These are phyloP conservation scores for Saprolegnia diclina DNA, from an alignment of 352 stramenopile species.

Conservation along the genomic window DNA sequence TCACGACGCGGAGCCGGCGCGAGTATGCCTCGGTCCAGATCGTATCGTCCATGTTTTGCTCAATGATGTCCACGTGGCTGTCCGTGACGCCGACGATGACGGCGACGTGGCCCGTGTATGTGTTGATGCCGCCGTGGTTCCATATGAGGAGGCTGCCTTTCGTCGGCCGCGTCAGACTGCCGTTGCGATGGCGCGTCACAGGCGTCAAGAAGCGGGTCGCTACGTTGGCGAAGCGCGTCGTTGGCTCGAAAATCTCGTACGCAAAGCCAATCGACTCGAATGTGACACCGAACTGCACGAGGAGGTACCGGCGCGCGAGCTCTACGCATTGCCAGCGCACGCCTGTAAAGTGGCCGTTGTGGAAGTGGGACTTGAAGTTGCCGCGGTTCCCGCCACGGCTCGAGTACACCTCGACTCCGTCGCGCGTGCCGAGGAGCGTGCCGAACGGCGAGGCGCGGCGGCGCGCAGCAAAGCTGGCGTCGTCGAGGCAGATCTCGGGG, in stretches of 20 bases:
- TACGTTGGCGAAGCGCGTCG: background rate
- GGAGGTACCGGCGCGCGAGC: constrained; percentile 15
- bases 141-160: constrained; percentile 20
- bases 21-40: constrained; percentile 16
- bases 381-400: background rate
- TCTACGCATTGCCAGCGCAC: constrained; percentile 26
- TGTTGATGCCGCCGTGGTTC: constrained; percentile 1
- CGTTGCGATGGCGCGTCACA: background rate
- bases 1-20: background rate
- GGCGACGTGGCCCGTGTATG: constrained; percentile 20
- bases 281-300: background rate
- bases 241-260: constrained; percentile 13
- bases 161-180: background rate
- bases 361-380: background rate
- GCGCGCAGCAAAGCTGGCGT: background rate
- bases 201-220: background rate
- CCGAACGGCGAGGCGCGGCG: background rate
- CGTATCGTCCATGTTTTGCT: constrained; percentile 20
- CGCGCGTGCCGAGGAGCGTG: constrained; percentile 5
- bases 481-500: background rate
- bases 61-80: constrained; percentile 22
- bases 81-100: constrained; percentile 13
- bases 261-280: constrained; percentile 23
- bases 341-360: constrained; percentile 17
- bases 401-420: constrained; percentile 7